Base-by-base conservation (phyloP, 2,329 filamentous ascomycete species). In the Botrytis galanthina region DNA sequence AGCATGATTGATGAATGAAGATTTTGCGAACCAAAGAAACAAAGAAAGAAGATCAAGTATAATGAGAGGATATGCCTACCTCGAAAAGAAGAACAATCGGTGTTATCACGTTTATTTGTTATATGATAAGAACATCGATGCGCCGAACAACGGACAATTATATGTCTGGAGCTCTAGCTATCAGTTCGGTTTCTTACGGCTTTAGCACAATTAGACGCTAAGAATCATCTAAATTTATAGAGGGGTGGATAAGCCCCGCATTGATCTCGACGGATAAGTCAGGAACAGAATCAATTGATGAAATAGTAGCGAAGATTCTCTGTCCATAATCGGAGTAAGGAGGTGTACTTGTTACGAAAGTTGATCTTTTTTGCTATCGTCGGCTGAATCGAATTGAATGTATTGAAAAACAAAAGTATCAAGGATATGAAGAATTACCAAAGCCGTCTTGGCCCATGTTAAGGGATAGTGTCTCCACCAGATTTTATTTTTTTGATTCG, bases 1-100 rank as follows among this genome's bases (percentile, higher is more conserved):
- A 72, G 51, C 71, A 72, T 72, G 51, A 32, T 29, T 4, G 66
- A 68, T 29, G 42, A 72, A 32, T 59, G 35, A 29, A 42, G 51
- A 42, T 4, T 46, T 29, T 57, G 12, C 29, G 29, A 42, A n/a
- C 29, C 60, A 72, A 66, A 37, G 29, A 67, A 66, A 72, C 37
- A 59, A 72, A 57, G 61, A 67, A 59, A 37, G 44, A 67, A 37
- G 63, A n/a, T 7, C 1, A 54, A 54, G 48, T n/a, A 48, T 20
- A 68, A 57, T 32, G 48, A 68, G 64, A 68, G 35, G 48, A 12
- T 57, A 69, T 69, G 48, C 66, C 66, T 59, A 69, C 66, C 66
- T 57, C 48, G 66, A 57, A 69, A 32, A 51, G 26, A 64, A 69
- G 26, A 57, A 42, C 66, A 44, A 32, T 42, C n/a, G 66, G 8